phyloP scores from a whole-genome alignment of 352 stramenopile genomes.

The Phytophthora aleatoria region DNA sequence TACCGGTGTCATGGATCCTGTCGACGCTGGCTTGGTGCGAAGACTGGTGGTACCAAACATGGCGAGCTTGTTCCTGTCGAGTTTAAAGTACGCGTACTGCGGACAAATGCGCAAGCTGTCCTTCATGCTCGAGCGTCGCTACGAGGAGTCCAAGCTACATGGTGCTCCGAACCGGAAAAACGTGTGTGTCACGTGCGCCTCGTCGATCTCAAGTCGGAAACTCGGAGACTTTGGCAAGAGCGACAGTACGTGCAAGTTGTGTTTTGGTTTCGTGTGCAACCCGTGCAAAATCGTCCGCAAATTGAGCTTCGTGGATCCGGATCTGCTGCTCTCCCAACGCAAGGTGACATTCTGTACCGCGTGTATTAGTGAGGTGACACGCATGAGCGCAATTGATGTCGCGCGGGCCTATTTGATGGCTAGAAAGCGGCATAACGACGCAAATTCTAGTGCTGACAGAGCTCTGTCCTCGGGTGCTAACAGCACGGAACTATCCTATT shows the following conservation, averaged over 20 bases:
- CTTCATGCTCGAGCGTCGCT: slow-evolving; percentile 25
- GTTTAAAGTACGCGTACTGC: slow-evolving; percentile 33
- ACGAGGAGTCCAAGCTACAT: slow-evolving; percentile 5
- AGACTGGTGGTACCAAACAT: slow-evolving; percentile 23
- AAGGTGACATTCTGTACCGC: slow-evolving; percentile 38
- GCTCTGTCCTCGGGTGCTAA: slow-evolving; percentile 14
- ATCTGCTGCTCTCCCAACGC: slow-evolving; percentile 17
- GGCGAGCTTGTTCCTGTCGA: slow-evolving; percentile 25
- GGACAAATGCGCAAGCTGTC: slow-evolving; percentile 53
- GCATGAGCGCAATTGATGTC: slow-evolving; percentile 23
- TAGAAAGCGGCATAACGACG: slow-evolving; percentile 22
- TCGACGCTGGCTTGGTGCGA: slow-evolving; percentile 21
- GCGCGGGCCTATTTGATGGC: slow-evolving; percentile 39
- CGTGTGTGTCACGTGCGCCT: slow-evolving; percentile 20
- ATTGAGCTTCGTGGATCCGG: slow-evolving; percentile 33
- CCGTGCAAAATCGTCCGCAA: slow-evolving; percentile 25
- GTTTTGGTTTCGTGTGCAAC: slow-evolving; percentile 31
- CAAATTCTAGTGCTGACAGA: slow-evolving; percentile 10
- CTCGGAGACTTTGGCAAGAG: slow-evolving; percentile 27
- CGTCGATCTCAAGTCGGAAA: slow-evolving; percentile 2
- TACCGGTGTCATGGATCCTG: slow-evolving; percentile 35
- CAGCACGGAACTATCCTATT: slow-evolving; percentile 13
- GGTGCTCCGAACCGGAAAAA: slow-evolving; percentile 20
- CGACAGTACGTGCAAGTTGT: slow-evolving; percentile 34
- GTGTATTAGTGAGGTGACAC: slow-evolving; percentile 34